Evolutionary conservation across 768 basidiomycete genomes (phyloP).

Genomic region (Lentinula boryana): DNA sequence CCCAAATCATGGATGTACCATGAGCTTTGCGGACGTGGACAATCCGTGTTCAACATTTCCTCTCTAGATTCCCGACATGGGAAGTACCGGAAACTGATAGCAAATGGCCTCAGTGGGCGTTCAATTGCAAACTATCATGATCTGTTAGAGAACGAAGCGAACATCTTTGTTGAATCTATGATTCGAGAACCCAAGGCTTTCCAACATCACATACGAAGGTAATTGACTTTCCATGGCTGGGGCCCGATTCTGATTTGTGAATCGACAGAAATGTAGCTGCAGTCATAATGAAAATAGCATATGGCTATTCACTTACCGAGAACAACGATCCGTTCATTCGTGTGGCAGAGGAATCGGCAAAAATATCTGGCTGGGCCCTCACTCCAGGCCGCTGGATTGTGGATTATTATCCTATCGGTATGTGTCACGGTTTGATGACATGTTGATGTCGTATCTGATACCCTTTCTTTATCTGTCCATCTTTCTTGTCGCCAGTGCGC

Average conservation of each 20-base stretch:
- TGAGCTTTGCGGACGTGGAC: slow-evolving; percentile 34
- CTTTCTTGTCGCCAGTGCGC: slow-evolving; percentile 26
- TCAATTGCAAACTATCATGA: slow-evolving; percentile 28
- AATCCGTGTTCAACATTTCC: slow-evolving; percentile 38
- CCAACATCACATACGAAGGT: slow-evolving; percentile 33
- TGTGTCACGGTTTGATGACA: slow-evolving; percentile 4
- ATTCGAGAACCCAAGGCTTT: slow-evolving; percentile 22
- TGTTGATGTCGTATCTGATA: background rate
- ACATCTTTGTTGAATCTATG: slow-evolving; percentile 27
- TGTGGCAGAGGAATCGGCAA: slow-evolving; percentile 31
- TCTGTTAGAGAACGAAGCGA: slow-evolving; percentile 29
- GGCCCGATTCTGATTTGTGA: too few species aligned
- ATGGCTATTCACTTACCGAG: slow-evolving; percentile 30
- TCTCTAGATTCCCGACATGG: slow-evolving; percentile 29
- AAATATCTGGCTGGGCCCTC: slow-evolving; percentile 33
- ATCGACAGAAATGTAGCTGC: slow-evolving; percentile 27
- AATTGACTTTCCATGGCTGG: background rate
- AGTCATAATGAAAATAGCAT: slow-evolving; percentile 38
- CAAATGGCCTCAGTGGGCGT: slow-evolving; percentile 27
- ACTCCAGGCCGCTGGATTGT: slow-evolving; percentile 39
- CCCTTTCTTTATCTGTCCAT: background rate
- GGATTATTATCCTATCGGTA: slow-evolving; percentile 34
- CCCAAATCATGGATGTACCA: slow-evolving; percentile 40
- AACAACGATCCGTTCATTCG: slow-evolving; percentile 32
- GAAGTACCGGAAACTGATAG: slow-evolving; percentile 35